Base-by-base conservation (phyloP, 148 eudicot genomes). In the Nyssa sinensis region DNA sequence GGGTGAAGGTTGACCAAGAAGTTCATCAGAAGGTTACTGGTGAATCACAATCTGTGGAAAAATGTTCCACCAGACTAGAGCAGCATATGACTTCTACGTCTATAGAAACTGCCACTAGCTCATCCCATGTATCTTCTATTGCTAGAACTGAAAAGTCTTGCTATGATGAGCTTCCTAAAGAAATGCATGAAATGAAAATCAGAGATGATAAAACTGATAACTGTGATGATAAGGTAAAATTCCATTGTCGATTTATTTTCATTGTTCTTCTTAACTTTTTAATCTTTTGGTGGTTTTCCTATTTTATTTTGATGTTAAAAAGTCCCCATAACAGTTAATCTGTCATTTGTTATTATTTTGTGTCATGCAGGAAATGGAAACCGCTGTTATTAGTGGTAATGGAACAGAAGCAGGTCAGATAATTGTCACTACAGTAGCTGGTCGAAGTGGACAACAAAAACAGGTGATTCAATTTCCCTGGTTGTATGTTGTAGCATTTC, bases 391-490 rank as follows among this genome's bases (percentile, higher is more conserved):
- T 44, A 85, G 84, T 80, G 98, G 92, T 21, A 88, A 85, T 75
- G 98, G 93, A 63, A 87, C 96, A 61, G 97, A 94, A 84, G 74
- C 90, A 69, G 98, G 98, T 61, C 97, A 94, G 74, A 82, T 94
- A 75, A 88, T 92, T 67, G 81, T 89, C 31, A 92, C 93, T 24
- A 86, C 89, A 19, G 39, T 88, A 62, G 87, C 89, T 67, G 96
- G 96, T 70, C 85, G 62, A 62, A 90, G 87, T 69, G 98, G 97
- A 62, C 82, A 83, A 75, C 88, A 86, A 29, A 94, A 94, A 72
- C 88, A 94, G 97, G 98, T 88, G 68, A 74, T 21, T 49, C 9
- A 14, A 62, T 69, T 65, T 51, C 5, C 31, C 25, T 1, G 16
- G n/a, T 4, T 37, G 25, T 65, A 6, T 8, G 8, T 44, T 66